A percentile compares a stretch with the other conserved stretches of the same genome.
Evolutionary conservation across 306 rosid species (phyloP).

Genomic region (Trifolium pratense): DNA sequence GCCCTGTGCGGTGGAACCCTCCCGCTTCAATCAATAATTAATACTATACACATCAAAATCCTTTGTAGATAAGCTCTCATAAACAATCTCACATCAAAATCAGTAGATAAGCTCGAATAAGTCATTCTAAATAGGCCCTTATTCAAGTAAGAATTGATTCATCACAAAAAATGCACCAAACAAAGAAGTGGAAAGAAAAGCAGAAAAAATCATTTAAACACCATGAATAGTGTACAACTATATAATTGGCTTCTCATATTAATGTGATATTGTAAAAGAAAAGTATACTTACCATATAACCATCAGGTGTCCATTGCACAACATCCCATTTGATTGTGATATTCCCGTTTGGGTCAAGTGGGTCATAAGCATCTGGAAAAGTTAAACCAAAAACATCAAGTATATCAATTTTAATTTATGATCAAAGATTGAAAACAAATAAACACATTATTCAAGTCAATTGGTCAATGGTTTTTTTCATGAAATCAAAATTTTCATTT

Average conservation of each 20-base stretch:
- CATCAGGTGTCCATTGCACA: conserved; percentile 74
- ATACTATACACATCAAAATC: background rate
- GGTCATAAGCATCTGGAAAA: conserved; percentile 79
- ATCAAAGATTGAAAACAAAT: background rate
- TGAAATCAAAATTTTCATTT: no score
- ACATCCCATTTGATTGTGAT: conserved; percentile 89
- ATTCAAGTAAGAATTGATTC: background rate
- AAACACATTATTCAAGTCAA: background rate
- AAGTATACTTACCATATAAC: conserved; percentile 70
- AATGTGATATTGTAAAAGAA: background rate
- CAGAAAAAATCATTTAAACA: no score
- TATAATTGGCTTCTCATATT: no score
- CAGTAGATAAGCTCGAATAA: background rate
- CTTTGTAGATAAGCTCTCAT: background rate
- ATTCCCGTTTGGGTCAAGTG: conserved; percentile 85
- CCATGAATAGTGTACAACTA: no score
- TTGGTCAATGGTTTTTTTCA: background rate
- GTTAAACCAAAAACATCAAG: background rate
- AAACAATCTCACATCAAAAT: background rate
- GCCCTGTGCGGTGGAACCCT: no score
- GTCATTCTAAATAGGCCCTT: background rate
- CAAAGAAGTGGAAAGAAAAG: no score
- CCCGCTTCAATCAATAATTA: conserved; percentile 24
- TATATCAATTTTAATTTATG: background rate
- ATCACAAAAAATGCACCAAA: background rate